Conservation (phyloP, 805 yeast genomes). For the Maudiozyma bulderi region DNA sequence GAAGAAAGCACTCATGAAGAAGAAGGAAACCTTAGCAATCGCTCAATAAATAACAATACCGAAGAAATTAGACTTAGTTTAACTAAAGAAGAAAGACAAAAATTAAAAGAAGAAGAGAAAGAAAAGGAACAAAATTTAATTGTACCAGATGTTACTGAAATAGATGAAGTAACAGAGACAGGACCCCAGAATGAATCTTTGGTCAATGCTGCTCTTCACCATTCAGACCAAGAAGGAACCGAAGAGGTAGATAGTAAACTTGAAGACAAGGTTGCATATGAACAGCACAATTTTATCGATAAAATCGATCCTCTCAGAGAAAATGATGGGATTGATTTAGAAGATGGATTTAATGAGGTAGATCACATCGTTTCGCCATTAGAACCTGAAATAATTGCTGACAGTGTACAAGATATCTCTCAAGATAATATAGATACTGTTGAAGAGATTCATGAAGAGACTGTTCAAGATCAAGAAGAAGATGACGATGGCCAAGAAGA, state of each 20-base stretch:
- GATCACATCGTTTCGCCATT: background rate
- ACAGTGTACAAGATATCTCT: background rate
- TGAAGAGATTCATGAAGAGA: background rate
- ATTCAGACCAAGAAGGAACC: too few relatives aligned
- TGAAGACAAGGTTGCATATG: too few relatives aligned
- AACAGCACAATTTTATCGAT: too few relatives aligned
- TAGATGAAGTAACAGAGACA: background rate
- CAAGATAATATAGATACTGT: background rate
- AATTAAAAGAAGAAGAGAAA: background rate
- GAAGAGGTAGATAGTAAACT: too few relatives aligned
- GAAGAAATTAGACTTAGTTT: background rate
- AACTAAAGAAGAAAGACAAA: background rate
- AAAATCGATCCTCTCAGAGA: background rate
- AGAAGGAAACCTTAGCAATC: background rate
- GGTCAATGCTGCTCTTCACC: too few relatives aligned
- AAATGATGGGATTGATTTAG: background rate
- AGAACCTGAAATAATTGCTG: background rate
- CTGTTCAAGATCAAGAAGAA: background rate
- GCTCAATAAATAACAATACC: background rate
- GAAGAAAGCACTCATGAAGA: background rate
- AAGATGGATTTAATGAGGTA: background rate
- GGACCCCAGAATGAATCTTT: too few relatives aligned
- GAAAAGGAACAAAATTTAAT: background rate
- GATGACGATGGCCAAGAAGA: background rate
- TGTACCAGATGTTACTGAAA: background rate